Conservation (phyloP, 2,329 filamentous ascomycete genomes). For the Colletotrichum salicis region DNA sequence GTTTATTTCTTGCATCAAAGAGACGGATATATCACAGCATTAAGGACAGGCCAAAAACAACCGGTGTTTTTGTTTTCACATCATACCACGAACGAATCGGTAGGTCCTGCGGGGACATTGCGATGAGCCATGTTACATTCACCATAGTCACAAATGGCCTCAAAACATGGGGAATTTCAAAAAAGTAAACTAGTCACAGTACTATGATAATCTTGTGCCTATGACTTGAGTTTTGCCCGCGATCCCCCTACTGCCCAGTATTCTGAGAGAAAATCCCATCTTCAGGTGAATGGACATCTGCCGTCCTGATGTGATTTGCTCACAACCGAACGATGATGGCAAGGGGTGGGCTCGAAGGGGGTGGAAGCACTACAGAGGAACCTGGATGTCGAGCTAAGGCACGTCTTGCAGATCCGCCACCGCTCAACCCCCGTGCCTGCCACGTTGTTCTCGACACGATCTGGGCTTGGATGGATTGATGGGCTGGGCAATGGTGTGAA, state of each 20-base stretch:
- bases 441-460: neutral
- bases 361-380: neutral
- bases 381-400: neutral
- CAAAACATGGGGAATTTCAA: neutral
- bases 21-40: neutral
- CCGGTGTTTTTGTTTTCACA: neutral
- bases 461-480: neutral
- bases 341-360: neutral
- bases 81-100: neutral
- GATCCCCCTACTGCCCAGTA: neutral
- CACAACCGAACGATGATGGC: neutral
- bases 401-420: neutral
- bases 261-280: neutral
- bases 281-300: neutral
- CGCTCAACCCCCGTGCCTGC: neutral
- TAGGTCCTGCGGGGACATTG: neutral
- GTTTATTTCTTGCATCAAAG: neutral
- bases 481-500: no score
- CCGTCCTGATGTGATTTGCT: conserved; percentile 15
- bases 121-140: conserved; percentile 7
- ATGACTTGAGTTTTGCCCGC: neutral
- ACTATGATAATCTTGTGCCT: neutral
- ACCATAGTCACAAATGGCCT: neutral
- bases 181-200: neutral
- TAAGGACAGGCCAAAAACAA: neutral